A percentile compares a stretch with the other conserved stretches of the same genome.
These are phyloP conservation scores for Tetrahymena borealis DNA, from an alignment of 73 alveolate genomes.

Conservation along the genomic window DNA sequence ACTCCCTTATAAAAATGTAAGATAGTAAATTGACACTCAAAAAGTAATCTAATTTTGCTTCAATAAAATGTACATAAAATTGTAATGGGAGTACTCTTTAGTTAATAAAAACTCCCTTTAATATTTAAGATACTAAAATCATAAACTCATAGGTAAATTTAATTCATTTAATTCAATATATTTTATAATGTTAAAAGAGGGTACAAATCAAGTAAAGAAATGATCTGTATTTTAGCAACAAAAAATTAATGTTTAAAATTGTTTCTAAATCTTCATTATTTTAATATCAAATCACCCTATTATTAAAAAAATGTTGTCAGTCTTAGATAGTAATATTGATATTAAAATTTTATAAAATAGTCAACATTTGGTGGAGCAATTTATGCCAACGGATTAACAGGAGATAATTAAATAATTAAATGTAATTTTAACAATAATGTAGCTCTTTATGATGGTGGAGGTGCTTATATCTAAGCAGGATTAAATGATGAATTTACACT, in stretches of 20 bases:
- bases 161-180: neutral
- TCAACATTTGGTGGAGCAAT: neutral
- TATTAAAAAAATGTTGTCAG: too few relatives aligned
- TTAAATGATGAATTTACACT: neutral
- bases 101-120: neutral
- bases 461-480: neutral
- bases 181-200: neutral
- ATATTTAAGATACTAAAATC: neutral
- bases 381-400: neutral
- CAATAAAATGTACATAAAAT: neutral
- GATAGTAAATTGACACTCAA: neutral
- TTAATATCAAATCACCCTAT: too few relatives aligned
- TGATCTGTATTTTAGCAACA: too few relatives aligned
- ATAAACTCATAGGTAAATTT: neutral
- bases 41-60: neutral
- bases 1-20: neutral
- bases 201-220: too few relatives aligned
- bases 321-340: too few relatives aligned
- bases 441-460: neutral
- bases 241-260: too few relatives aligned
- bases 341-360: neutral
- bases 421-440: neutral
- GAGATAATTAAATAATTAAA: neutral
- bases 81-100: neutral
- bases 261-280: too few relatives aligned